Base-by-base conservation (phyloP, 139 green algal species). In the Chlorella sp. region DNA sequence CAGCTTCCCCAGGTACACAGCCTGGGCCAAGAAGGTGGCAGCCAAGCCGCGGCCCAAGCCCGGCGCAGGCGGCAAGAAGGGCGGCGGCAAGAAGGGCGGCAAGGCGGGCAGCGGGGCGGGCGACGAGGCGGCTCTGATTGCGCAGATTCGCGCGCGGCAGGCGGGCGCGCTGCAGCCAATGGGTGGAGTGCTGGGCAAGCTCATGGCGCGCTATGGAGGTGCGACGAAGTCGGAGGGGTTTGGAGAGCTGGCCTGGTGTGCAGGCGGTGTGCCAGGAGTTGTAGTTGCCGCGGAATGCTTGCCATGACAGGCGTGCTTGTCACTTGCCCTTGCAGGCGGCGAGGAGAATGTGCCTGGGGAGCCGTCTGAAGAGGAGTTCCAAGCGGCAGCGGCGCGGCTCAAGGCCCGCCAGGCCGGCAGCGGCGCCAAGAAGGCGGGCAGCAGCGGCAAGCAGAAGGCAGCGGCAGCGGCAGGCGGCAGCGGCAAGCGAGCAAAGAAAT, bases 11-110 rank as follows among this genome's bases (percentile, higher is more conserved):
- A 68, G 76, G 17, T 96, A 89, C 68, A 84, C 68, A 0, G 11
- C 73, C 17, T 95, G 94, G 93, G 85, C 88, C 2, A 90, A 89
- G 69, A 40, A 80, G 0, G 88, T 94, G 48, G 87, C 74, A 0
- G 54, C 64, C 0, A 78, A 67, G 56, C 89, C 89, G 2, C 76
- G 73, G 0, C 92, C 92, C 51, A 43, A 46, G 38, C 28, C 73
- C 48, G 44, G 48, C 2, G 14, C 72, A 11, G 6, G n/a, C 38
- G 40, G 17, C 22, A 28, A 76, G 62, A 88, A 58, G 54, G 36
- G 41, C 40, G n/a, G 26, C 69, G 34, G 30, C 38, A 48, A 86
- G 64, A 43, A 83, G 54, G 36, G 73, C 76, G 60, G 73, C 20
- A 43, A 67, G 38, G 44, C 19, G 62, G 34, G 72, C 72, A 60